These are phyloP conservation scores for Ettlia oleoabundans DNA, from an alignment of 139 green algal species.

Conservation along the genomic window DNA sequence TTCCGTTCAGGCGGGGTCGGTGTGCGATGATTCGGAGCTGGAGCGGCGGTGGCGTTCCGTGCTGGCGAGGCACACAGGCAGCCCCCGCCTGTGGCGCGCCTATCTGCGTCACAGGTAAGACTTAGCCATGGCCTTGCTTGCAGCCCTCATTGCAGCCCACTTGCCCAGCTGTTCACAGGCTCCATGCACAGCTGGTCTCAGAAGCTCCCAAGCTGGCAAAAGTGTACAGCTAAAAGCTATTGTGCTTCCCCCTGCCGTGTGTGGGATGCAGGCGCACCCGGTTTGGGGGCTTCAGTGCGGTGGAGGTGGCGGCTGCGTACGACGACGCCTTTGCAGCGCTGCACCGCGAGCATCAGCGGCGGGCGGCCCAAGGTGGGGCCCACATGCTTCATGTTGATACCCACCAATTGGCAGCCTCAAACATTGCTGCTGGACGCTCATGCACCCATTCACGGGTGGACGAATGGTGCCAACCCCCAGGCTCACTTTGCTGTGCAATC, in stretches of 20 bases:
- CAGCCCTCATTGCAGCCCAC: no score
- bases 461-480: no score
- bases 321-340: slow-evolving; percentile 48
- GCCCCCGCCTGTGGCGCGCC: slow-evolving; percentile 63
- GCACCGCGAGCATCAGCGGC: slow-evolving; percentile 29
- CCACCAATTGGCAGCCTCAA: no score
- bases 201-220: background rate
- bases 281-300: slow-evolving; percentile 62
- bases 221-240: background rate
- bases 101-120: slow-evolving; percentile 60
- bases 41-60: slow-evolving; percentile 56
- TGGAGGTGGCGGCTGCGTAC: slow-evolving; percentile 46
- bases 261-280: slow-evolving; percentile 18
- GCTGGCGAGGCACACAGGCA: slow-evolving; percentile 54
- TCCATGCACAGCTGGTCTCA: background rate
- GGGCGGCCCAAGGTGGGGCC: background rate
- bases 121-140: no score
- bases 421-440: background rate
- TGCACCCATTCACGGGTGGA: background rate
- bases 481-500: background rate
- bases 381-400: no score
- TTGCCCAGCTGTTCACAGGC: background rate
- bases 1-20: slow-evolving; percentile 24
- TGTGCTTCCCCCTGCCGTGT: background rate
- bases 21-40: slow-evolving; percentile 36